phyloP scores from a whole-genome alignment of 495 filamentous ascomycete genomes.

The Lepidopterella palustris region DNA sequence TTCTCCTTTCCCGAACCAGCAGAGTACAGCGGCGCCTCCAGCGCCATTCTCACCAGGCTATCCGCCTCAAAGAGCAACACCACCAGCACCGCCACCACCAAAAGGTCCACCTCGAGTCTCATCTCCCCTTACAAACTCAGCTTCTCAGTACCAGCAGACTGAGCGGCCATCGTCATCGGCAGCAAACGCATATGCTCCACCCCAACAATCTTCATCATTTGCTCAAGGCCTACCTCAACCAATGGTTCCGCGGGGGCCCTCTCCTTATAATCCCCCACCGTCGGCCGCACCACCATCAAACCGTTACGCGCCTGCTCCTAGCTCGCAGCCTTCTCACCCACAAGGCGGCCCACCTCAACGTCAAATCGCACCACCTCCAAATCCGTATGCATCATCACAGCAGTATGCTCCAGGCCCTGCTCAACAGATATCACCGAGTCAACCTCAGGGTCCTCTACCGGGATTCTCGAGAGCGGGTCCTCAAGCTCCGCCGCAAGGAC shows the following conservation, averaged over 20 bases:
- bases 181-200: slow-evolving; percentile 66
- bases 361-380: slow-evolving; percentile 35
- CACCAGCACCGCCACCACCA: slow-evolving; percentile 52
- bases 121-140: slow-evolving; percentile 42
- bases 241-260: slow-evolving; percentile 65
- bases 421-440: slow-evolving; percentile 10
- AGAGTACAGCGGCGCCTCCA: slow-evolving; percentile 36
- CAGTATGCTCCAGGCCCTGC: slow-evolving; percentile 11
- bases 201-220: slow-evolving; percentile 42
- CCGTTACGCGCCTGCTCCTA: slow-evolving; percentile 78
- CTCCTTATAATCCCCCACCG: slow-evolving; percentile 84
- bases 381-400: slow-evolving; percentile 29
- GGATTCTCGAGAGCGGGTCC: slow-evolving; percentile 39
- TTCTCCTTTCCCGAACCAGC: slow-evolving; percentile 62
- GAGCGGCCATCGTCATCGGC: slow-evolving; percentile 52
- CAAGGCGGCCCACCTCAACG: slow-evolving; percentile 25
- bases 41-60: slow-evolving; percentile 41
- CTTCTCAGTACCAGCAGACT: slow-evolving; percentile 42
- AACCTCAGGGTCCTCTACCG: slow-evolving; percentile 22
- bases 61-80: slow-evolving; percentile 33
- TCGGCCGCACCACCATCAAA: slow-evolving; percentile 65
- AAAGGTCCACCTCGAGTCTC: slow-evolving; percentile 46
- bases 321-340: slow-evolving; percentile 28
- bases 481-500: slow-evolving; percentile 38
- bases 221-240: slow-evolving; percentile 49